A percentile compares a stretch with the other conserved stretches of the same genome.
phyloP scores from a whole-genome alignment of 148 eudicot species.

The Rhododendron simsii region DNA sequence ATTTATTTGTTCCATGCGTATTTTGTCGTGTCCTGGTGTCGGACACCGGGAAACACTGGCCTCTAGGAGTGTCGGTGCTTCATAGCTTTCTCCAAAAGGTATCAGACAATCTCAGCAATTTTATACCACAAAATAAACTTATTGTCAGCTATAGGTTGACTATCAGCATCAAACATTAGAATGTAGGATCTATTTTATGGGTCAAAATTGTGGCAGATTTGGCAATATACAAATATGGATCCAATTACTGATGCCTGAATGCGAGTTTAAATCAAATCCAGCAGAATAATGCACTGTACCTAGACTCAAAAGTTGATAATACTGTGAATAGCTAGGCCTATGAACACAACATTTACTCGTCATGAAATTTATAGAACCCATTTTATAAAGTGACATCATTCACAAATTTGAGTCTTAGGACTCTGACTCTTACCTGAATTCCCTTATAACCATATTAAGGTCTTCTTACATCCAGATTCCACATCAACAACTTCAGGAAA shows the following conservation, averaged over 20 bases:
- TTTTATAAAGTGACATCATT: neutral
- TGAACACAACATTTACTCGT: neutral
- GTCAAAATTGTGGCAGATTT: neutral
- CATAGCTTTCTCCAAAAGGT: neutral
- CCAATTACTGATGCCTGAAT: neutral
- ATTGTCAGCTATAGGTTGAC: neutral
- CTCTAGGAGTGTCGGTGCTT: no score
- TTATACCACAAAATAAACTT: neutral
- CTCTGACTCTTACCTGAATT: no score
- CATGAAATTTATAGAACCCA: neutral
- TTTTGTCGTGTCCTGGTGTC: no score
- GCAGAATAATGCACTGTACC: neutral
- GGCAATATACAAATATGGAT: neutral
- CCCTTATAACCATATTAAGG: neutral
- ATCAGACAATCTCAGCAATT: neutral
- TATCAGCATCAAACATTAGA: neutral
- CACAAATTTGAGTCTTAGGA: neutral
- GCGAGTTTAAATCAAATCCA: neutral
- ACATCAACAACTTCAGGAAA: neutral
- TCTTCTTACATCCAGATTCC: neutral
- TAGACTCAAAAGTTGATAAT: neutral
- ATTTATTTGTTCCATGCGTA: no score
- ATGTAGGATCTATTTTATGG: neutral
- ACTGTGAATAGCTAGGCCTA: neutral
- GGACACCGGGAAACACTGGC: no score